Evolutionary conservation across 495 filamentous ascomycete species (phyloP).

Genomic region (Penicillium cosmopolitanum): DNA sequence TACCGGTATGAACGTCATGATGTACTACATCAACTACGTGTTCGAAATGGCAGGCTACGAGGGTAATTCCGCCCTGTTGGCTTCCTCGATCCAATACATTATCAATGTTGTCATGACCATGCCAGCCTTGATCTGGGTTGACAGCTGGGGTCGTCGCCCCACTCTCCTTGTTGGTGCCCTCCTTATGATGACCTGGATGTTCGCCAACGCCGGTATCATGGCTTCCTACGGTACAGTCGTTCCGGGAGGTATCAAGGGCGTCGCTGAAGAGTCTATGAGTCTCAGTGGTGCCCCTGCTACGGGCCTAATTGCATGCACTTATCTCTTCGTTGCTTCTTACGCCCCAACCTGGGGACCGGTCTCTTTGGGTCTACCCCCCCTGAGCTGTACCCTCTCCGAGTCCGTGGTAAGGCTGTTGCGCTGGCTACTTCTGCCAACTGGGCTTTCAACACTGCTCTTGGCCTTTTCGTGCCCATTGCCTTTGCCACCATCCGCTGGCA

Average conservation of each 20-base stretch:
- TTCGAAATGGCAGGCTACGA: conserved; percentile 43
- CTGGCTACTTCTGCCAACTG: conserved; percentile 72
- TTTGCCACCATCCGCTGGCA: conserved; percentile 74
- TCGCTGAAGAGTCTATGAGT: conserved; percentile 38
- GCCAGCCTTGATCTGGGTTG: conserved; percentile 59
- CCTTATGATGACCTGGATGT: conserved; percentile 72
- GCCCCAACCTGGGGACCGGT: conserved; percentile 63
- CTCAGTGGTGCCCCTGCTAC: conserved; percentile 48
- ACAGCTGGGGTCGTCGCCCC: conserved; percentile 64
- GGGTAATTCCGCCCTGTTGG: conserved; percentile 48
- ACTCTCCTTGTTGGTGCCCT: conserved; percentile 66
- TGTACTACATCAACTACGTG: conserved; percentile 46
- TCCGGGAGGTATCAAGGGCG: conserved; percentile 42
- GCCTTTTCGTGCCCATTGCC: conserved; percentile 71
- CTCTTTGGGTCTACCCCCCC: conserved; percentile 65
- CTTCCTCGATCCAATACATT: conserved; percentile 74
- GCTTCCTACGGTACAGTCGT: conserved; percentile 56
- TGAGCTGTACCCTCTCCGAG: conserved; percentile 66
- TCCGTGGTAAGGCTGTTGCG: conserved; percentile 67
- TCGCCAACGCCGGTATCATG: conserved; percentile 68
- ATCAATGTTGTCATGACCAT: conserved; percentile 58
- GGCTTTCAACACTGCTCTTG: conserved; percentile 78
- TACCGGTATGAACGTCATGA: conserved; percentile 88
- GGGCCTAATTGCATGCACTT: conserved; percentile 66
- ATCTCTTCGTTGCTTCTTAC: conserved; percentile 66